phyloP scores from a whole-genome alignment of 169 alveolate genomes.

The Eimeria tenella region DNA sequence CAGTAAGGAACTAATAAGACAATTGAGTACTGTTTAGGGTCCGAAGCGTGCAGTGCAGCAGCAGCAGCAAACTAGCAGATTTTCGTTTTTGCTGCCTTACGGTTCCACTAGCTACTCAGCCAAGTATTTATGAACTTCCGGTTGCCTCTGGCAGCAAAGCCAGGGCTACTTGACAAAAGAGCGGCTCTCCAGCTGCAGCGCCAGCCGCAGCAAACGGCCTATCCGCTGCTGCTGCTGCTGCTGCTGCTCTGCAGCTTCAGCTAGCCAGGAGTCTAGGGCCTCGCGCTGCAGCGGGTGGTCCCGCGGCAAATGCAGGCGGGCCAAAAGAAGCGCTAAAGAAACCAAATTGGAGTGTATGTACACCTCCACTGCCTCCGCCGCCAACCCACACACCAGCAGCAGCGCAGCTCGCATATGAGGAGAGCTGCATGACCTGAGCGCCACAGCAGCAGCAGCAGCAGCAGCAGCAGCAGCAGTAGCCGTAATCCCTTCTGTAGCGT shows the following conservation, averaged over 20 bases:
- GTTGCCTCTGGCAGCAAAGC: too few species aligned
- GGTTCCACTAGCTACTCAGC: too few species aligned
- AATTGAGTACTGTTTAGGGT: too few species aligned
- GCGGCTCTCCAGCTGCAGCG: slow-evolving; percentile 18
- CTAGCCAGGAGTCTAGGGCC: slow-evolving; percentile 20
- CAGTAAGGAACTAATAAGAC: too few species aligned
- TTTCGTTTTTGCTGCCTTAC: too few species aligned
- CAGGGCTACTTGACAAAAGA: too few species aligned
- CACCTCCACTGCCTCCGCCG: slow-evolving; percentile 11
- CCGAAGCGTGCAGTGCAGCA: too few species aligned
- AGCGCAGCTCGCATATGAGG: slow-evolving; percentile 15
- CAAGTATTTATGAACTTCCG: too few species aligned
- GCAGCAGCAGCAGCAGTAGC: neutral
- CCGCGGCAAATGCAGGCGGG: neutral
- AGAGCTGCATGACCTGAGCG: neutral
- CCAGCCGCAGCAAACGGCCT: slow-evolving; percentile 51
- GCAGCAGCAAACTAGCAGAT: too few species aligned
- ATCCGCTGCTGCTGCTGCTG: neutral
- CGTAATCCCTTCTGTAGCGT: neutral
- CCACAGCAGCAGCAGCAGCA: neutral
- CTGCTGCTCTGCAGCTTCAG: neutral
- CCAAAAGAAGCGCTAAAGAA: neutral
- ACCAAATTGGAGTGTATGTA: slow-evolving; percentile 25
- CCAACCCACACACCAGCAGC: slow-evolving; percentile 5
- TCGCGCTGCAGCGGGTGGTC: slow-evolving; percentile 23